A percentile compares a stretch with the other conserved stretches of the same genome.
Evolutionary conservation across 164 flowering plant genomes (phyloP).

Genomic region (Berberis thunbergii): DNA sequence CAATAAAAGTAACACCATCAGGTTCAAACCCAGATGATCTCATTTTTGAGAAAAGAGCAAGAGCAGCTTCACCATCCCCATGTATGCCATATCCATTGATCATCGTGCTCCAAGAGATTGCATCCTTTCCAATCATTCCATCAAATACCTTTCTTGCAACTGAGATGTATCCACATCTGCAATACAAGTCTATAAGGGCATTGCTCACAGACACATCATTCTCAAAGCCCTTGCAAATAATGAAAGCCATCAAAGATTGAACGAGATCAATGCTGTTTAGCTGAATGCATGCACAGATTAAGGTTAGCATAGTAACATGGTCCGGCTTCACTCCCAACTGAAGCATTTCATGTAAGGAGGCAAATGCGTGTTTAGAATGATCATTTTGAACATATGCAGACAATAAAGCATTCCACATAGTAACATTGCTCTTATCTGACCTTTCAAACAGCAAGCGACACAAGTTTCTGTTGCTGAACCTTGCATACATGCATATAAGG

Average conservation of each 20-base stretch:
- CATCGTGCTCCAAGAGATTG: constrained; percentile 45
- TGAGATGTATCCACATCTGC: constrained; percentile 41
- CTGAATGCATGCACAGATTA: constrained; percentile 39
- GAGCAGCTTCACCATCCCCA: constrained; percentile 39
- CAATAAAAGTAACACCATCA: constrained; percentile 30
- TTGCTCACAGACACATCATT: constrained; percentile 29
- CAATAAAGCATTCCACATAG: constrained; percentile 51
- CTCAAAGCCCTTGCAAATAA: constrained; percentile 29
- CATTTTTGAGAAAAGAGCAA: constrained; percentile 37
- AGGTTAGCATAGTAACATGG: constrained; percentile 29
- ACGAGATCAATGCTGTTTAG: constrained; percentile 18
- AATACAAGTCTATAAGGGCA: constrained; percentile 48
- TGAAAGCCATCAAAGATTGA: constrained; percentile 27
- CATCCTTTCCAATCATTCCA: constrained; percentile 23
- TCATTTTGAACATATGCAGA: constrained; percentile 24
- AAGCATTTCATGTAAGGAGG: constrained; percentile 31
- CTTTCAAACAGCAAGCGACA: constrained; percentile 32
- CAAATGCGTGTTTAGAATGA: constrained; percentile 22
- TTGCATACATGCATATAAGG: constrained; percentile 46
- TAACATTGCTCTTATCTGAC: constrained; percentile 30
- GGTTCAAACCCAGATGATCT: constrained; percentile 26
- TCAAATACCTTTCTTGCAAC: constrained; percentile 38
- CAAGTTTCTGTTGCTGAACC: constrained; percentile 20
- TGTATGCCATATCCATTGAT: constrained; percentile 43
- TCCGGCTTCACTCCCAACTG: constrained; percentile 27